Base-by-base conservation (phyloP, 2,329 filamentous ascomycete genomes). In the Hymenoscyphus infarciens region DNA sequence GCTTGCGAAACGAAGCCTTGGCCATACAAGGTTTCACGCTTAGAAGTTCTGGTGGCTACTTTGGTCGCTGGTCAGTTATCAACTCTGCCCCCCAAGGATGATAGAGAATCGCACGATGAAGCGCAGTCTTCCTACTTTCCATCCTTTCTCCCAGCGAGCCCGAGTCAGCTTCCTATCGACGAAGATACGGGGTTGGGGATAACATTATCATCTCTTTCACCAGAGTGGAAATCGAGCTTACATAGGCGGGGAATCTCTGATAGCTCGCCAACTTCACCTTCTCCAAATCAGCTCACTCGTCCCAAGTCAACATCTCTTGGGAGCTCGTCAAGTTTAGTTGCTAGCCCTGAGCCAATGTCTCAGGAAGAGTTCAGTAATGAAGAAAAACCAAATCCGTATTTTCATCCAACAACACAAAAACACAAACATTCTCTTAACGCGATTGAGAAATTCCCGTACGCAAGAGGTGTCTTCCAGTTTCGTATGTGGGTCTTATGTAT, bases 21-120 rank as follows among this genome's bases (percentile, higher is more conserved):
- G 60, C 60, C 60, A 25, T 61, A 61, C 38, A 56, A 58, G 27
- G 25, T 33, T 31, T 61, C 60, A 27, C 54, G 60, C 15, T 19
- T 61, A 10, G 60, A 61, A 25, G 60, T 61, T 38, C 29, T 61
- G 27, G 60, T 61, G 4, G 60, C 60, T n/a, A 61, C 60, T 16
- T 38, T 61, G 10, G 60, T 61, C 7, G 55, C 60, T 29, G 60
- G 60, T 7, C 60, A 61, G 10, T 29, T 61, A 42, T 54, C 39
- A 27, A n/a, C 55, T 53, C 31, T 38, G 49, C 55, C 60, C 35
- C 19, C 27, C n/a, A 61, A 61, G 19, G 31, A 61, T 19, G 29
- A 39, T 2, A 38, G 27, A 35, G 39, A 57, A 6, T 42, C 19
- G 19, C 33, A n/a, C n/a, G 49, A 45, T 25, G 29, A 61, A 57